These are phyloP conservation scores for Medicago arabica DNA, from an alignment of 306 rosid species.

Conservation along the genomic window DNA sequence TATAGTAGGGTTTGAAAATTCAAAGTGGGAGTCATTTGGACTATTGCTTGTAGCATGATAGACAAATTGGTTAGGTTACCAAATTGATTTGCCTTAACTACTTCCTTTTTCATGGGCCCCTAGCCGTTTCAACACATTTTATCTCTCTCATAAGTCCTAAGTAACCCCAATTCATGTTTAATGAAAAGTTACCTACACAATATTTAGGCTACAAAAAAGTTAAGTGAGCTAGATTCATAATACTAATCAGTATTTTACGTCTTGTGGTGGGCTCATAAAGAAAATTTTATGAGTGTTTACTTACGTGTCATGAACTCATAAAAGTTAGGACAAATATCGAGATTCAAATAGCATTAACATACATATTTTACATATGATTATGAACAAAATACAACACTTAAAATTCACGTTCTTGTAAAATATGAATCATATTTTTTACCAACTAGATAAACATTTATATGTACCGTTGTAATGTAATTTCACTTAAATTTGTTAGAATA, in stretches of 20 bases:
- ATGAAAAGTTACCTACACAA: not conserved
- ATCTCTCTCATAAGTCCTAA: conserved; percentile 16
- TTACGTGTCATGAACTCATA: too few species aligned
- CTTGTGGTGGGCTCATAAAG: not conserved
- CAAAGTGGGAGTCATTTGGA: conserved; percentile 30
- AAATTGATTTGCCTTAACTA: conserved; percentile 60
- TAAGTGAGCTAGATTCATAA: not conserved
- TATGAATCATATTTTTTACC: not conserved
- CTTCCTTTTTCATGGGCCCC: conserved; percentile 45
- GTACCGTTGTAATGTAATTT: not conserved
- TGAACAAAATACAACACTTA: too few species aligned
- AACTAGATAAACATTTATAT: too few species aligned
- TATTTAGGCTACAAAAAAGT: not conserved
- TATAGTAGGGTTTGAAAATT: conserved; percentile 29
- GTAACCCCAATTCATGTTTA: conserved; percentile 4
- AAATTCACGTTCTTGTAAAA: not conserved
- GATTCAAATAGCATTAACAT: too few species aligned
- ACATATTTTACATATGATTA: too few species aligned
- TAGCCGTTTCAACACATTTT: conserved; percentile 7
- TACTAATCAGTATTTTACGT: not conserved
- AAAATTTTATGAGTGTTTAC: too few species aligned
- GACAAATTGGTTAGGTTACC: conserved; percentile 51
- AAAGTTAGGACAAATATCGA: too few species aligned
- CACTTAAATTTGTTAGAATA: not conserved
- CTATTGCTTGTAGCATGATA: conserved; percentile 18